Base-by-base conservation (phyloP, 1,139 yeast species). In the Ogataea hybrid region DNA sequence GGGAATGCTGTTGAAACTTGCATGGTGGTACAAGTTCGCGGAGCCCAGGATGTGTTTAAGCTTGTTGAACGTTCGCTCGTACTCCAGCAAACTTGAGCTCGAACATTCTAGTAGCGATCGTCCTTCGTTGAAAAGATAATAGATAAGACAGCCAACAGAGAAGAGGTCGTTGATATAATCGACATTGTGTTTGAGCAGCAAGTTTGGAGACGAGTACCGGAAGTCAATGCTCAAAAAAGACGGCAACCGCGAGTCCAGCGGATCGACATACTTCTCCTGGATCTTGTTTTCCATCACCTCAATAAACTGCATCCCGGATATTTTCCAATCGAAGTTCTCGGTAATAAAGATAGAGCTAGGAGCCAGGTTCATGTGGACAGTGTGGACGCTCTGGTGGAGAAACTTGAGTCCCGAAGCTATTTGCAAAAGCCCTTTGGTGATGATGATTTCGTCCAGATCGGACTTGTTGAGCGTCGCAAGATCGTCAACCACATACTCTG, bases 271-370 rank as follows among this genome's bases (percentile, higher is more conserved):
- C 52, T 69, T 81, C 43, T 77, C 81, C 8, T 69, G 70, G 2
- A 58, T 43, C 2, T 55, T 60, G 18, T 57, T 51, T 22, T 61
- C 80, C 41, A 78, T 54, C 44, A 74, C 75, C 32, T 82, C 83
- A 21, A 86, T 62, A 53, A 84, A 84, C 37, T 76, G 76, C 50
- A 85, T 73, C 1, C 97, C 97, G 7, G 84, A 76, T 3, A 92
- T 62, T 62, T 90, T 92, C 97, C 97, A 94, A 63, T 92, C 98
- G 1, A 95, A 94, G 52, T 84, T 89, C 31, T 79, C 81, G 51
- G 85, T 90, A 20, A 92, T 74, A 47, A 83, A 76, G 1, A 92
- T 71, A 0, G 96, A 79, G 11, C 76, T 68, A 1, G 98, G 98
- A 50, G 82, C 83, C 25, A 94, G 54, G 52, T 89, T 87, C 52